Base-by-base conservation (phyloP, 1,284 basidiomycete species). In the Ustilago esculenta region DNA sequence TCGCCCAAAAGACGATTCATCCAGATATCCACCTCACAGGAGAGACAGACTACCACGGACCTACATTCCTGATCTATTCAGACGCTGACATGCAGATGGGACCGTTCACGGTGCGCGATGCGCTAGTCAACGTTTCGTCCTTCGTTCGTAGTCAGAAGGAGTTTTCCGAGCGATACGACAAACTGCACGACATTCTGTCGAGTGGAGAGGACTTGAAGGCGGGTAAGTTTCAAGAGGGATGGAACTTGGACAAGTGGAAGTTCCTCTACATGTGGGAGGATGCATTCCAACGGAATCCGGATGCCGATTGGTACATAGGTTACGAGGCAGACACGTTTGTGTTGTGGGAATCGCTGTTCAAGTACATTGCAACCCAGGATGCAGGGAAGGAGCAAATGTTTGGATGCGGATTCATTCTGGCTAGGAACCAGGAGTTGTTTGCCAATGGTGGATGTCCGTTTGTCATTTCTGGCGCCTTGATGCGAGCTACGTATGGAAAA, bases 211-310 rank as follows among this genome's bases (percentile, higher is more conserved):
- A 56, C 17, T 37, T 37, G 0, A 15, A 17, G 4, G 52, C 48
- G 8, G 17, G 17, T 4, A 9, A 23, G 0, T 67, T 53, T 18
- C 2, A 18, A 2, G 41, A 67, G 17, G 64, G 64, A 0, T 67
- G 64, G 64, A 46, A 56, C 2, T 25, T 67, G 20, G 64, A 67
- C 49, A 56, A 56, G 45, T 67, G 48, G 51, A 67, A 67, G 49
- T 67, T 60, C 40, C 32, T 67, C 12, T 60, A 60, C 46, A 67
- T 67, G 64, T 67, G 66, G 66, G 36, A 54, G 23, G 66, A 69
- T 21, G 66, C 66, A 0, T 69, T 33, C 17, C 45, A 14, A 3
- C 54, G 50, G 6, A 24, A 55, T 3, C 66, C 66, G 1, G 4
- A 42, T 7, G 46, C 48, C 0, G 59, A 64, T 2, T 69, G 66